These are phyloP conservation scores for Penicillium lagena DNA, from an alignment of 495 filamentous ascomycete genomes.

Conservation along the genomic window DNA sequence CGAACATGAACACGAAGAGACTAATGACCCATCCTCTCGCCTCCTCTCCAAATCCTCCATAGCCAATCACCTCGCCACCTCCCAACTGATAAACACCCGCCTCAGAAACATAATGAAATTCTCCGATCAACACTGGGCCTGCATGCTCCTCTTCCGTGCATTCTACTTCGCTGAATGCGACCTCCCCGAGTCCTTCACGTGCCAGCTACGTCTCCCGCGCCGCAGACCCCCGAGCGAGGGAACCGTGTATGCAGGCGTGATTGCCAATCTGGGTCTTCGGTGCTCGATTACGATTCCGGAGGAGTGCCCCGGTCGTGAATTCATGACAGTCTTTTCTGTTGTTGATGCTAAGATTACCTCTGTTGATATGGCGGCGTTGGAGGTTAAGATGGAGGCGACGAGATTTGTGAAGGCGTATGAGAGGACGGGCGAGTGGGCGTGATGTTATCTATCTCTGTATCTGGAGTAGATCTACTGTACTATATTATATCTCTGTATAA, in stretches of 20 bases:
- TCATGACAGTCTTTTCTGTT: constrained; percentile 39
- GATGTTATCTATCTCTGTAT: not conserved
- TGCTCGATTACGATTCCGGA: constrained; percentile 23
- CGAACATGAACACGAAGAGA: not conserved
- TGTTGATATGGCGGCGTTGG: constrained; percentile 46
- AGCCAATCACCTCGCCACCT: constrained; percentile 34
- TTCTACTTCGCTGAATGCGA: constrained; percentile 63
- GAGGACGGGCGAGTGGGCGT: constrained; percentile 32
- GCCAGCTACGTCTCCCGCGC: constrained; percentile 36
- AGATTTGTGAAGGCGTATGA: constrained; percentile 34
- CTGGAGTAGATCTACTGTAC: constrained; percentile 8
- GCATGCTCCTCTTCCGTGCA: constrained; percentile 66
- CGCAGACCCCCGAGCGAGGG: constrained; percentile 24
- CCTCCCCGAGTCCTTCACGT: constrained; percentile 57
- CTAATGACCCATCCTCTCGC: constrained; percentile 36
- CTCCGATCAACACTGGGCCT: constrained; percentile 53
- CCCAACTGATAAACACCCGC: constrained; percentile 25
- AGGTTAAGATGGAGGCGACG: constrained; percentile 48
- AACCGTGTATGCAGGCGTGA: constrained; percentile 18
- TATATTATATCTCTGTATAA: constrained; percentile 5
- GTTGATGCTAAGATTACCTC: constrained; percentile 51
- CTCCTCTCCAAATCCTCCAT: constrained; percentile 57
- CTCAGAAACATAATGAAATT: constrained; percentile 26
- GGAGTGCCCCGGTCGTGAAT: constrained; percentile 22
- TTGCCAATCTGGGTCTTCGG: constrained; percentile 28